Evolutionary conservation across 176 grass and related monocot species (phyloP).

Genomic region (Musa troglodytarum): DNA sequence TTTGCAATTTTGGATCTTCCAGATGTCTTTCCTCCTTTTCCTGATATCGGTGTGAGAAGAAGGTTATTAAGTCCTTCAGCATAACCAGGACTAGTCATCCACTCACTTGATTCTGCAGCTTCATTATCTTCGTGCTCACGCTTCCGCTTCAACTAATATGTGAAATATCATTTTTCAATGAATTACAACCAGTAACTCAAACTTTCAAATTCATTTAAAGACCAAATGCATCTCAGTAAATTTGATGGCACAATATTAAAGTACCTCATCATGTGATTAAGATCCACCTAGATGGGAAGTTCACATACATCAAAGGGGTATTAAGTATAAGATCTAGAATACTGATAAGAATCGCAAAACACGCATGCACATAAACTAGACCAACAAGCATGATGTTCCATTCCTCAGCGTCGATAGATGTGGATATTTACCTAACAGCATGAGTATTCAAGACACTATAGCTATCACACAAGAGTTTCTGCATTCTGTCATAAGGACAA

Average conservation of each 20-base stretch:
- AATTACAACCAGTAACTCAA: neutral
- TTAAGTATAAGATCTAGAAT: no score
- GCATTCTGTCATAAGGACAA: neutral
- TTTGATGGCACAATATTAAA: neutral
- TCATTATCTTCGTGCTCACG: slow-evolving; percentile 34
- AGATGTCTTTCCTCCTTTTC: slow-evolving; percentile 40
- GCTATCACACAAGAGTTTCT: no score
- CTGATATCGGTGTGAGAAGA: slow-evolving; percentile 49
- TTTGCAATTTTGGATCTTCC: slow-evolving; percentile 36
- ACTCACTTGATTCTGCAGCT: slow-evolving; percentile 44
- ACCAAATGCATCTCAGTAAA: neutral
- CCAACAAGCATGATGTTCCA: no score
- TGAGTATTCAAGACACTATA: no score
- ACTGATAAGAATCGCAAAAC: no score
- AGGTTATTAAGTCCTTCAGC: slow-evolving; percentile 28
- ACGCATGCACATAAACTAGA: no score
- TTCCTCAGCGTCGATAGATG: no score
- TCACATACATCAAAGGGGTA: no score
- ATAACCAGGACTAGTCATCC: slow-evolving; percentile 50
- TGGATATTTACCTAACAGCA: no score
- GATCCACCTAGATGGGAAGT: neutral
- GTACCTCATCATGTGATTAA: neutral
- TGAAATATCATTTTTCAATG: neutral
- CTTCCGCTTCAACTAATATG: slow-evolving; percentile 50
- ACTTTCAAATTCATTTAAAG: neutral